Evolutionary conservation across 1,139 yeast genomes (phyloP), one percentile per base, ranked within the genome.

Genomic region (Blastobotrys petasosporus): DNA sequence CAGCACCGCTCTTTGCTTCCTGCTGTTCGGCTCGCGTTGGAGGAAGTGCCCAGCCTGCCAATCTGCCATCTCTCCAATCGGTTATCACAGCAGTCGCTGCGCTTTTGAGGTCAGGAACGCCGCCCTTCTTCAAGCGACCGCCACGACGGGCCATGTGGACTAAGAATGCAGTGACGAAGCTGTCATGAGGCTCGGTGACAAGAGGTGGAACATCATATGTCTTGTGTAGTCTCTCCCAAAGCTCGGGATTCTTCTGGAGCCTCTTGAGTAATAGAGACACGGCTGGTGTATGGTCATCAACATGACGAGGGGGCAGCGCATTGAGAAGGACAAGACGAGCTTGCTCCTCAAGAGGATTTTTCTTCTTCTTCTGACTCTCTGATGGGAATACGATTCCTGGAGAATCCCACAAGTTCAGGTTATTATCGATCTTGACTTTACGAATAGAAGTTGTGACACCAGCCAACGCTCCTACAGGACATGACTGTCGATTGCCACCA

Each of bases 361-460:
- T 56, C 69, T 69, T 50, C 72, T 76, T 58, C 68, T 60, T 51
- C 25, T 34, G 25, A 16, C 76, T 75, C 52, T 70, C 75, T 51
- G 82, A 80, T 39, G 98, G 97, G 79, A 92, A 92, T 36, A 94
- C 97, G 54, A 92, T 92, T 63, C 98, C 98, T 42, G 98, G 98
- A 42, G 97, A 87, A 66, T 92, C 98, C 62, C 92, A 75, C 52
- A 92, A 75, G 66, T 85, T 86, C 57, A 92, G 76, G 66, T 88
- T 88, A 62, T 81, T 84, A 64, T 92, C 98, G 51, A 92, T 77
- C 68, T 92, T 92, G 50, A 92, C 88, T 66, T 88, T 95, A 68
- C 97, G 80, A 65, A 92, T 72, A 2, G 92, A 73, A 1, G 96
- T 90, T 29, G 98, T 92, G 33, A 92, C 92, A 64, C 98, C 98